Evolutionary conservation across 2,329 filamentous ascomycete species (phyloP).

Genomic region (Boeremia lycopersici): DNA sequence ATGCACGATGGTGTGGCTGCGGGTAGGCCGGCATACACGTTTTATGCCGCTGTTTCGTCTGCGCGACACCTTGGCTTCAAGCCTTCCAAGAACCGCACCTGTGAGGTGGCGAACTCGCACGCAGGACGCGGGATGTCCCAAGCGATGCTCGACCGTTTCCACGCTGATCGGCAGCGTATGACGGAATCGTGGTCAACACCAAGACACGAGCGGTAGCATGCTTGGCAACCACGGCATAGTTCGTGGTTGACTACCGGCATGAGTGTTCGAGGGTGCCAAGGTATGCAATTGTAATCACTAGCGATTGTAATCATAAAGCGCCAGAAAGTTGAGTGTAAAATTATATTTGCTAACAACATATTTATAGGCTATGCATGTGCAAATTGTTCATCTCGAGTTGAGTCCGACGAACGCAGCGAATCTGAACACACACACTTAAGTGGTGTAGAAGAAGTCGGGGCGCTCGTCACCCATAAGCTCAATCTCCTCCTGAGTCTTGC

Average conservation of each 20-base stretch:
- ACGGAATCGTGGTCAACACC: no score
- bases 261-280: neutral
- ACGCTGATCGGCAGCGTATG: no score
- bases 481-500: constrained; percentile 68
- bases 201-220: no score
- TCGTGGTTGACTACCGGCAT: neutral
- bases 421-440: constrained; percentile 45
- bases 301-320: neutral
- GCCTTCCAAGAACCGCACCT: neutral
- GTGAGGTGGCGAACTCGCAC: no score
- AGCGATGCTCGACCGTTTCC: no score
- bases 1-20: constrained; percentile 5
- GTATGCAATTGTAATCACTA: neutral
- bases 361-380: constrained; percentile 1
- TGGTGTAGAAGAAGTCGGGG: constrained; percentile 72
- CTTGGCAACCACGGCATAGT: no score
- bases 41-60: neutral
- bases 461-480: constrained; percentile 71
- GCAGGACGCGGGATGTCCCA: no score
- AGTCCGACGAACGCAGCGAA: no score
- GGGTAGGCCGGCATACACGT: neutral
- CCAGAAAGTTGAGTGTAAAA: neutral
- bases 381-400: neutral
- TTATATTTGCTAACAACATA: constrained; percentile 4
- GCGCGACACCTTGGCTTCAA: neutral